Evolutionary conservation across 148 eudicot genomes (phyloP).

Genomic region (Rhododendron williamsianum): DNA sequence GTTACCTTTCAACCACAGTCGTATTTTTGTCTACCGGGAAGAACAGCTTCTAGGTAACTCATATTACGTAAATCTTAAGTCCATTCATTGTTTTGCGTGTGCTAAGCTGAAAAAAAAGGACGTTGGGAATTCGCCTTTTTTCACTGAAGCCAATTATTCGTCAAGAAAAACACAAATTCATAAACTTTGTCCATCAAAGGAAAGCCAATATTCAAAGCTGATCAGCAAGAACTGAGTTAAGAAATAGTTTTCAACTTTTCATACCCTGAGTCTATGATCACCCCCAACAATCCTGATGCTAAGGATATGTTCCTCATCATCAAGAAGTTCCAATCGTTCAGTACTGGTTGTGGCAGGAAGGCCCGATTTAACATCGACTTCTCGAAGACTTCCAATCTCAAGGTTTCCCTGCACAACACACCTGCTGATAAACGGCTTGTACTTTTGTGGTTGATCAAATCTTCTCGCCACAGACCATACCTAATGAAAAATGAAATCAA

Average conservation of each 20-base stretch:
- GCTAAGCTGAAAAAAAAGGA: background rate
- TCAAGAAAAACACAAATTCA: background rate
- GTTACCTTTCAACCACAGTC: background rate
- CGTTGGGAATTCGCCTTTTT: background rate
- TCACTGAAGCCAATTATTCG: too few relatives aligned
- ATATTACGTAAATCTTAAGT: background rate
- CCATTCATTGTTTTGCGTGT: background rate
- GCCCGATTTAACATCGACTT: constrained; percentile 66
- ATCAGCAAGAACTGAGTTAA: background rate
- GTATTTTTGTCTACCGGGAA: background rate
- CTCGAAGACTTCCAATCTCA: constrained; percentile 65
- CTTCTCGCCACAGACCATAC: constrained; percentile 69
- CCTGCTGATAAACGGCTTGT: constrained; percentile 58
- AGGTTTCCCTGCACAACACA: constrained; percentile 55
- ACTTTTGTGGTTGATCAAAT: constrained; percentile 67
- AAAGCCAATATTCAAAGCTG: background rate
- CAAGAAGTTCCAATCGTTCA: constrained; percentile 58
- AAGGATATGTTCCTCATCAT: constrained; percentile 62
- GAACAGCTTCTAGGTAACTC: background rate
- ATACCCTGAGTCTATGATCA: constrained; percentile 64
- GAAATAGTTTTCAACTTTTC: constrained; percentile 4
- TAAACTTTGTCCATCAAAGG: background rate
- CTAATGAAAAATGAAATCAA: constrained; percentile 18
- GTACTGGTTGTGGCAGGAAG: constrained; percentile 77
- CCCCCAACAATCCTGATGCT: constrained; percentile 62